Base-by-base conservation (phyloP, 768 basidiomycete species). In the Naganishia randhawae region DNA sequence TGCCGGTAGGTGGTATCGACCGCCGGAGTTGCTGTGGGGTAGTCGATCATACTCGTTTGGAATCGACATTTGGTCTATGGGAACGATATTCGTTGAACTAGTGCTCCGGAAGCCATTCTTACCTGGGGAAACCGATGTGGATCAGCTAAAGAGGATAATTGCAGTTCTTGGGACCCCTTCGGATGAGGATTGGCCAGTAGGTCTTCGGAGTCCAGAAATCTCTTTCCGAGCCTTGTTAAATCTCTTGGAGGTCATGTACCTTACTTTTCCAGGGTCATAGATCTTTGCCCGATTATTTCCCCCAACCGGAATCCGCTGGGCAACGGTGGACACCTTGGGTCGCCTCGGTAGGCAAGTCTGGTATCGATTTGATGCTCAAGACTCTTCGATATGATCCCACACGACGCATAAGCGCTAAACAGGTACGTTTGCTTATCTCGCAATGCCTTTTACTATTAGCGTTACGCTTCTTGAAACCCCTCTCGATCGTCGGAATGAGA, bases 21-120 rank as follows among this genome's bases (percentile, higher is more conserved):
- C 95, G 4, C 94, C 96, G 17, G 95, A 99, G 78, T 85, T 99
- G 11, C 83, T 99, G 7, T 95, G 91, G 71, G 94, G 93, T 41
- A 85, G 89, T 64, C 84, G 94, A 29, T 90, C 91, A 78, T 97
- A 99, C 79, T 86, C 91, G 74, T 87, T 91, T 1, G 89, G 89
- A 0, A 92, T 96, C 67, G 95, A 99, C 79, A 86, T 92, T 35
- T 99, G 95, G 95, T 96, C 94, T 11, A 89, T 96, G 3, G 95
- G 95, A 0, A 96, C 93, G 72, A 99, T 99, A 71, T 95, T 98
- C 75, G 92, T 95, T 3, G 96, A 99, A 78, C 85, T 98, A 61
- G 95, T 98, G 89, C 83, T 98, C 37, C 87, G 96, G 17, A 92
- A 90, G 29, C 96, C 96, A 1, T 99, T 96, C 75, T 85, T 98